These are phyloP conservation scores for Suhomyces canberraensis DNA, from an alignment of 805 yeast genomes.

Conservation along the genomic window DNA sequence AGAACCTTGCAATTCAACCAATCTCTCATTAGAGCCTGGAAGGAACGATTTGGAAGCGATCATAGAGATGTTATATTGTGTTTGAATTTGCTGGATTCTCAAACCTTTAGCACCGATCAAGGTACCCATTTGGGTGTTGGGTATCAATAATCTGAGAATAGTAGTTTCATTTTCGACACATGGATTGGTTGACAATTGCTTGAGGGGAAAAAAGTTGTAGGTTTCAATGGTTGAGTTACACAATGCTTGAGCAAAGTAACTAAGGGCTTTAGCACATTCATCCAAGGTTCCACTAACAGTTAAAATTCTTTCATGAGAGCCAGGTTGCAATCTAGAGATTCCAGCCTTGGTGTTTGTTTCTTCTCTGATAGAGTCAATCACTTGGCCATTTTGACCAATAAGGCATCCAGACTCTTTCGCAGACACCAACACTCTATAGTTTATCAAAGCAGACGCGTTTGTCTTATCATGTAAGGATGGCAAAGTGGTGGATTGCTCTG, in stretches of 20 bases:
- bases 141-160: conserved; percentile 66
- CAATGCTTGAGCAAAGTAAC: conserved; percentile 65
- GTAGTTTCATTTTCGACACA: conserved; percentile 49
- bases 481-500: conserved; percentile 16
- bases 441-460: conserved; percentile 32
- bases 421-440: conserved; percentile 61
- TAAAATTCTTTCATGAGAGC: conserved; percentile 78
- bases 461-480: conserved; percentile 27
- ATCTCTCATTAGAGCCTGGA: conserved; percentile 77
- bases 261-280: conserved; percentile 65
- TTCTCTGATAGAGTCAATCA: conserved; percentile 72
- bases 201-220: conserved; percentile 59
- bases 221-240: conserved; percentile 38
- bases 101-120: conserved; percentile 82
- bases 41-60: conserved; percentile 84
- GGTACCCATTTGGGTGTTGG: conserved; percentile 85
- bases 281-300: conserved; percentile 74
- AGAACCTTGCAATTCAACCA: conserved; percentile 83
- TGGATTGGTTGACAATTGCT: conserved; percentile 53
- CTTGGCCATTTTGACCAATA: conserved; percentile 80
- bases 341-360: conserved; percentile 81
- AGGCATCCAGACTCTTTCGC: conserved; percentile 87
- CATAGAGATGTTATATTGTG: conserved; percentile 65
- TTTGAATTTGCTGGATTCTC: conserved; percentile 77
- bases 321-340: conserved; percentile 74